phyloP scores from a whole-genome alignment of 139 green algal species.

The Chlamydomonas urium region DNA sequence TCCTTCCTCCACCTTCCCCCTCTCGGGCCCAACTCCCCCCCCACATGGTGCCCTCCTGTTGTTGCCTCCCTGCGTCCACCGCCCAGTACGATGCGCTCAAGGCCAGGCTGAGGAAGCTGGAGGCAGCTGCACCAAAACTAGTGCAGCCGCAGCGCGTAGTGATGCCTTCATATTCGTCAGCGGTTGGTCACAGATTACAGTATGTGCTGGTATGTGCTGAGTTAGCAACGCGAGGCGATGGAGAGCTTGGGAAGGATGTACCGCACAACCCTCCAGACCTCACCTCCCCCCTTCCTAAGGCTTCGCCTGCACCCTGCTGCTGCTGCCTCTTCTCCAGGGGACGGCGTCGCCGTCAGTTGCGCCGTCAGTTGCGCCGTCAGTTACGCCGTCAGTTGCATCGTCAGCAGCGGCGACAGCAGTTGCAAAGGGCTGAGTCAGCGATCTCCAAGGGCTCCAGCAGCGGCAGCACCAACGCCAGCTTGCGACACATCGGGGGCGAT shows the following conservation, averaged over 20 bases:
- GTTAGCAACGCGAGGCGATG: constrained; percentile 50
- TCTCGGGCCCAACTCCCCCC: too few relatives aligned
- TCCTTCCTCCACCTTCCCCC: neutral
- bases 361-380: too few relatives aligned
- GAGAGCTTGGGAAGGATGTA: constrained; percentile 46
- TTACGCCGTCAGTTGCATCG: too few relatives aligned
- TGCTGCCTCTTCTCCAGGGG: neutral
- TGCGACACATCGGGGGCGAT: too few relatives aligned
- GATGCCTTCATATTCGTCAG: neutral
- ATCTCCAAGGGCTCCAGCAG: too few relatives aligned
- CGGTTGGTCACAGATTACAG: too few relatives aligned
- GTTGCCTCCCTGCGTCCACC: neutral
- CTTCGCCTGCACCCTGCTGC: too few relatives aligned
- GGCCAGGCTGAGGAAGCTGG: constrained; percentile 1
- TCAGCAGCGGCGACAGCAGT: too few relatives aligned
- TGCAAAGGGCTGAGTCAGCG: too few relatives aligned
- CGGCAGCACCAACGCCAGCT: too few relatives aligned
- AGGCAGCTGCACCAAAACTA: neutral
- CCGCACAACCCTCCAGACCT: constrained; percentile 41
- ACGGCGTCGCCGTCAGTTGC: neutral
- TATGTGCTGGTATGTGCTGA: neutral
- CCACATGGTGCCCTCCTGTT: neutral
- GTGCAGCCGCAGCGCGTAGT: constrained; percentile 15
- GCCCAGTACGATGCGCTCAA: constrained; percentile 25
- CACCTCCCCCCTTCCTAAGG: too few relatives aligned